Percentiles rank a stretch among this genome's conserved stretches.
phyloP scores from a whole-genome alignment of 129 eudicot species.

The Smallanthus sonchifolius region DNA sequence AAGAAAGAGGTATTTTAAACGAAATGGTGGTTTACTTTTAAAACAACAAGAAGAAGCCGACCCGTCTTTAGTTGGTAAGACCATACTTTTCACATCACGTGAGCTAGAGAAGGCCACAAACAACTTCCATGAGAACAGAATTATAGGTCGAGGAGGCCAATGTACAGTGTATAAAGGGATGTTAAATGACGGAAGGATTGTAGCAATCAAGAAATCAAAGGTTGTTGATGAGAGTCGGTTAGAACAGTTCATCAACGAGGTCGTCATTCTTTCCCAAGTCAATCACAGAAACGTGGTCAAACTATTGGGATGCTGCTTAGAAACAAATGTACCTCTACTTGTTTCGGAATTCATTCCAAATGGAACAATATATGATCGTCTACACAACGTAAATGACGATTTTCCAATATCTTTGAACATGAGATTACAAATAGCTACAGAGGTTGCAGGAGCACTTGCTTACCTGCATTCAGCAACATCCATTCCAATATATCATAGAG shows the following conservation, averaged over 20 bases:
- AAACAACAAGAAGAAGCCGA: background rate
- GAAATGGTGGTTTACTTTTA: conserved; percentile 4
- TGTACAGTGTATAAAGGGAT: conserved; percentile 35
- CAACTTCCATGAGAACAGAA: conserved; percentile 19
- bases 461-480: conserved; percentile 31
- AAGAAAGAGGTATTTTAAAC: background rate
- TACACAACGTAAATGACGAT: conserved; percentile 1
- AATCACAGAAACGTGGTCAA: conserved; percentile 36
- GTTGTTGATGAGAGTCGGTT: conserved; percentile 12
- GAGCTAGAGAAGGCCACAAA: conserved; percentile 34
- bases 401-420: conserved; percentile 25
- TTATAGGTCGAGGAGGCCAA: conserved; percentile 38
- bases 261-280: conserved; percentile 24
- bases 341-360: conserved; percentile 35
- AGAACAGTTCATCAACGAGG: conserved; percentile 26
- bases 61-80: conserved; percentile 16
- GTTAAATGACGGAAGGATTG: conserved; percentile 27
- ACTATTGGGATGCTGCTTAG: conserved; percentile 33
- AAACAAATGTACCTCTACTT: conserved; percentile 29
- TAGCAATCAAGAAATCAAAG: conserved; percentile 32
- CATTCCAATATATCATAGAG: conserved; percentile 35
- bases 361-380: conserved; percentile 29
- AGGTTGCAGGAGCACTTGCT: conserved; percentile 26
- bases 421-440: conserved; percentile 30
- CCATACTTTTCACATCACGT: conserved; percentile 22